phyloP scores from a whole-genome alignment of 257 asterid species.

The Solanum clarkiae region DNA sequence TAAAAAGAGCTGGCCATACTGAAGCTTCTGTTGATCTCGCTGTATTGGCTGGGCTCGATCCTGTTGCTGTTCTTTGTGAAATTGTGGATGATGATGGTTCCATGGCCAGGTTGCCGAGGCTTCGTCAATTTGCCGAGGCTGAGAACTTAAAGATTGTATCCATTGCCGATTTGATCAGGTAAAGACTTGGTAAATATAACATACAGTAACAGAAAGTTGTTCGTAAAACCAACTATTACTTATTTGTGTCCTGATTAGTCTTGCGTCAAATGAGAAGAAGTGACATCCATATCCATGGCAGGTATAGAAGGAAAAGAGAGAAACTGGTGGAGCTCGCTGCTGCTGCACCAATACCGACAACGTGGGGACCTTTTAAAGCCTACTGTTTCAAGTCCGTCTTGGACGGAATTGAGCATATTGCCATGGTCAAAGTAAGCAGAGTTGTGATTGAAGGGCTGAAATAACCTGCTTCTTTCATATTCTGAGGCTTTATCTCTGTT shows the following conservation, averaged over 20 bases:
- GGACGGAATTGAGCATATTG: conserved; percentile 98
- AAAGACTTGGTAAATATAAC: neutral
- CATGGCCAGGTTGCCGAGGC: conserved; percentile 91
- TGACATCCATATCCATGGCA: conserved; percentile 14
- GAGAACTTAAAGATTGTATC: conserved; percentile 73
- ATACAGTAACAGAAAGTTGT: neutral
- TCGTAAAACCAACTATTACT: neutral
- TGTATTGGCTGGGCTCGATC: conserved; percentile 69
- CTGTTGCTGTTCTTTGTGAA: conserved; percentile 85
- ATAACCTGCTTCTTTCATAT: neutral
- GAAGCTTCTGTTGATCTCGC: conserved; percentile 97
- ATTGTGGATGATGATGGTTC: conserved; percentile 98
- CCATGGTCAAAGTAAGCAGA: conserved; percentile 82
- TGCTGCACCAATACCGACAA: conserved; percentile 83
- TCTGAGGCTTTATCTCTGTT: neutral
- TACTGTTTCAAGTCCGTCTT: conserved; percentile 67
- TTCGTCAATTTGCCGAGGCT: conserved; percentile 42
- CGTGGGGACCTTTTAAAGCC: conserved; percentile 91
- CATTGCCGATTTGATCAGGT: conserved; percentile 92
- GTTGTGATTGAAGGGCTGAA: neutral
- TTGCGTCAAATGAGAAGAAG: neutral
- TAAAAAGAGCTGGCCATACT: conserved; percentile 98
- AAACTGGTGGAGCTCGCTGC: conserved; percentile 76
- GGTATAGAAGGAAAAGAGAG: conserved; percentile 89
- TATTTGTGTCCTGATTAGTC: neutral